phyloP scores from a whole-genome alignment of 768 basidiomycete species.

The Pisolithus microcarpus region DNA sequence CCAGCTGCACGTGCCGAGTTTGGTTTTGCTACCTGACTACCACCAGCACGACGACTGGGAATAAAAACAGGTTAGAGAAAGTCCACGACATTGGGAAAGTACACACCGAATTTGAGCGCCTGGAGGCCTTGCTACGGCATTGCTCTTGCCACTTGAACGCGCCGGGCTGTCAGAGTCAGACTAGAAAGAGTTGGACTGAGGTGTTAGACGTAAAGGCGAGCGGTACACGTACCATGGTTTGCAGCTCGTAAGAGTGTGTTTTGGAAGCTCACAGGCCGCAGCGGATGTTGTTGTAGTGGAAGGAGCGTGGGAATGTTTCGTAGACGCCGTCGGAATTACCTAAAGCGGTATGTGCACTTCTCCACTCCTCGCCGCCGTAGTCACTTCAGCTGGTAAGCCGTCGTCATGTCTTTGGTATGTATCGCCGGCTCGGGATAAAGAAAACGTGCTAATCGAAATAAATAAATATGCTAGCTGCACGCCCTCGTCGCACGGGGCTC shows the following conservation, averaged over 20 bases:
- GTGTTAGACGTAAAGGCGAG: not conserved
- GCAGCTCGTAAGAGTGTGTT: conserved; percentile 5
- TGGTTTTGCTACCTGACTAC: conserved; percentile 58
- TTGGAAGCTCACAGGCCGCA: no score
- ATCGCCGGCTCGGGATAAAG: not conserved
- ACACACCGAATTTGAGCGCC: conserved; percentile 78
- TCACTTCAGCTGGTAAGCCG: not conserved
- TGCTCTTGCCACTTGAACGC: conserved; percentile 36
- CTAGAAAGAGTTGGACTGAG: conserved; percentile 29
- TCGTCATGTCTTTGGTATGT: conserved; percentile 23
- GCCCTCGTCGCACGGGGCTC: conserved; percentile 74
- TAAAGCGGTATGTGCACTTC: conserved; percentile 1
- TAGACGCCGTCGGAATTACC: conserved; percentile 12
- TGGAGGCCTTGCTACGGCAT: conserved; percentile 62
- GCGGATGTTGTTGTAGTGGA: conserved; percentile 15
- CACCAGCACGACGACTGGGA: conserved; percentile 65
- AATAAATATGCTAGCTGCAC: conserved; percentile 49
- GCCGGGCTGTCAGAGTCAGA: conserved; percentile 73
- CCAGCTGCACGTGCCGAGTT: conserved; percentile 89
- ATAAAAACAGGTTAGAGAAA: not conserved
- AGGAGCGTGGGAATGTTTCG: conserved; percentile 16
- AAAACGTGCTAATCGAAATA: not conserved
- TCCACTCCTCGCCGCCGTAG: not conserved
- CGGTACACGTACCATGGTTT: conserved; percentile 27
- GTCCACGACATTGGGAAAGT: not conserved